phyloP scores from a whole-genome alignment of 2,329 filamentous ascomycete species.

The Rachicladosporium sp. region DNA sequence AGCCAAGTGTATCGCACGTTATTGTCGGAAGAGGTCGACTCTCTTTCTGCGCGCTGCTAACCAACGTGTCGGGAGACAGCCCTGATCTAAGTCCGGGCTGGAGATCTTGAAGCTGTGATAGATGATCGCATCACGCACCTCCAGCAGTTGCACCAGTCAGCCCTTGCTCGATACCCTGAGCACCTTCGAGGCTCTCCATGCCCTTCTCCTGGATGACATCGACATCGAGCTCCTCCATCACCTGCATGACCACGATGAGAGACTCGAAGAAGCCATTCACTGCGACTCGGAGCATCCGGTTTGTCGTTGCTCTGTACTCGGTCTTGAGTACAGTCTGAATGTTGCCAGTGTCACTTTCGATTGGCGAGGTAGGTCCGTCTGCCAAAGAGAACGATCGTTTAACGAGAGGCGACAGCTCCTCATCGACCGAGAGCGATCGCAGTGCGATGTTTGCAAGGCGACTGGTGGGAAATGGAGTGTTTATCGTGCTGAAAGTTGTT shows the following conservation, averaged over 20 bases:
- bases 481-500: constrained; percentile 47
- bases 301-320: constrained; percentile 77
- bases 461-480: constrained; percentile 68
- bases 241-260: constrained; percentile 67
- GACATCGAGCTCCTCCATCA: constrained; percentile 81
- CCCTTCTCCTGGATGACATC: constrained; percentile 54
- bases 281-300: constrained; percentile 89
- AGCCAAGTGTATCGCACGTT: too few species aligned
- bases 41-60: too few species aligned
- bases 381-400: constrained; percentile 54
- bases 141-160: constrained; percentile 18
- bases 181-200: constrained; percentile 28
- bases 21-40: too few species aligned
- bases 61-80: neutral
- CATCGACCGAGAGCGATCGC: constrained; percentile 68
- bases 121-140: constrained; percentile 3
- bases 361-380: too few species aligned
- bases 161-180: constrained; percentile 27
- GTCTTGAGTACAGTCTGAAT: constrained; percentile 50
- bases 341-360: constrained; percentile 10
- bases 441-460: constrained; percentile 68
- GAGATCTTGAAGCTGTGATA: neutral
- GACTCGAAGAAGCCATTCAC: constrained; percentile 96
- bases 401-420: constrained; percentile 78
- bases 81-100: neutral